Evolutionary conservation across 2,329 filamentous ascomycete genomes (phyloP).

Genomic region (Fusarium sublunatum): DNA sequence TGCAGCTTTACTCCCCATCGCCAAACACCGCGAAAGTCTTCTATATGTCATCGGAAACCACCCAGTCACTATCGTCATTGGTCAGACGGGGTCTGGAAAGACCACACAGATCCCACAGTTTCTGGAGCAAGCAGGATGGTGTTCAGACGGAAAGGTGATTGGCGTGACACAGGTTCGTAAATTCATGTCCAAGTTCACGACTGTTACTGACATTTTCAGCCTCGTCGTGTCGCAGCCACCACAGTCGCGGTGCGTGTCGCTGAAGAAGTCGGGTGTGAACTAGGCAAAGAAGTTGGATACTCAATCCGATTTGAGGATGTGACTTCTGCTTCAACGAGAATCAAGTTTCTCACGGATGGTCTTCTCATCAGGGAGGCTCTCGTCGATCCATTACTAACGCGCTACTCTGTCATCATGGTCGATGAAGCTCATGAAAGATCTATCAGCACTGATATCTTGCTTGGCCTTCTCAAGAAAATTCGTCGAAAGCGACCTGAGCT

Average conservation of each 20-base stretch:
- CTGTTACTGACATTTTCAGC: slow-evolving; percentile 62
- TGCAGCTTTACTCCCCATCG: slow-evolving; percentile 83
- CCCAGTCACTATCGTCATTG: slow-evolving; percentile 88
- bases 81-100: slow-evolving; percentile 94
- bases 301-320: slow-evolving; percentile 93
- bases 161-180: slow-evolving; percentile 85
- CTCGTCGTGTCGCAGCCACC: slow-evolving; percentile 88
- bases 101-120: slow-evolving; percentile 96
- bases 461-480: slow-evolving; percentile 93
- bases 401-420: slow-evolving; percentile 97
- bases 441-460: slow-evolving; percentile 88
- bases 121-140: slow-evolving; percentile 90
- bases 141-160: slow-evolving; percentile 81
- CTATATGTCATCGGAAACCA: slow-evolving; percentile 88
- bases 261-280: slow-evolving; percentile 84
- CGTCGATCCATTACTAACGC: slow-evolving; percentile 88
- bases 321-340: slow-evolving; percentile 83
- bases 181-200: slow-evolving; percentile 20
- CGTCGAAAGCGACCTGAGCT: slow-evolving; percentile 81
- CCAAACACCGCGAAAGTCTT: slow-evolving; percentile 80
- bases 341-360: slow-evolving; percentile 97
- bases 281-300: slow-evolving; percentile 93
- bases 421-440: slow-evolving; percentile 97
- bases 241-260: slow-evolving; percentile 90
- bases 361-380: slow-evolving; percentile 91